Evolutionary conservation across 129 eudicot genomes (phyloP).

Genomic region (Kitagawia praeruptora): DNA sequence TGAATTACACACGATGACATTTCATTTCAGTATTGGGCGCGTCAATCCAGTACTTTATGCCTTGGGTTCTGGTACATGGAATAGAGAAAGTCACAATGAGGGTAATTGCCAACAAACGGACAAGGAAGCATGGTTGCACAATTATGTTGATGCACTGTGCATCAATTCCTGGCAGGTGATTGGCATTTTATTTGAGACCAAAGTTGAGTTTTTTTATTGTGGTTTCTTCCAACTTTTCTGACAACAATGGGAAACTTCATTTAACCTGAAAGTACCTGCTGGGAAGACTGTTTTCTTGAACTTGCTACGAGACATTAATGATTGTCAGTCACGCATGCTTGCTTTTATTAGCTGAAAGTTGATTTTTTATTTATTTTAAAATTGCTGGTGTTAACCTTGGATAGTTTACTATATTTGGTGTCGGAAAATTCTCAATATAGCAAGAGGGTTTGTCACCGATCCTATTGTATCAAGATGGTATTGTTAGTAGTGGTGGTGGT

Average conservation of each 20-base stretch:
- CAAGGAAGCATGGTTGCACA: conserved; percentile 53
- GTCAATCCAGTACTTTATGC: conserved; percentile 72
- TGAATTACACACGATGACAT: conserved; percentile 11
- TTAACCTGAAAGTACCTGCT: not conserved
- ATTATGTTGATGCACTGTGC: conserved; percentile 71
- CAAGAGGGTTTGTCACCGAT: not conserved
- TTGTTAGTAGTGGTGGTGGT: not conserved
- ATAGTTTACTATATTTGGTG: not conserved
- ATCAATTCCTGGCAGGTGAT: conserved; percentile 96
- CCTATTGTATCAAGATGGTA: not conserved
- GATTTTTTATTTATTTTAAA: not conserved
- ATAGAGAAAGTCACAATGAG: conserved; percentile 23
- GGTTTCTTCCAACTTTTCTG: not conserved
- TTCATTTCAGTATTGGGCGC: conserved; percentile 70
- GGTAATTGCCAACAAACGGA: conserved; percentile 22
- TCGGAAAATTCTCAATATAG: not conserved
- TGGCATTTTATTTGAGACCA: not conserved
- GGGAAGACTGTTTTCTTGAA: not conserved
- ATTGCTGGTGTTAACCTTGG: not conserved
- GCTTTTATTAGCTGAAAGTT: not conserved
- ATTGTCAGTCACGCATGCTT: not conserved
- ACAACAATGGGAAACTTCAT: too few relatives aligned
- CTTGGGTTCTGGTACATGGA: conserved; percentile 70
- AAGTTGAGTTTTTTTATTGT: not conserved
- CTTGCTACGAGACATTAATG: not conserved